Percentiles rank a stretch among this genome's conserved stretches.
phyloP scores from a whole-genome alignment of 2,329 filamentous ascomycete species.

The Diaporthe eres region DNA sequence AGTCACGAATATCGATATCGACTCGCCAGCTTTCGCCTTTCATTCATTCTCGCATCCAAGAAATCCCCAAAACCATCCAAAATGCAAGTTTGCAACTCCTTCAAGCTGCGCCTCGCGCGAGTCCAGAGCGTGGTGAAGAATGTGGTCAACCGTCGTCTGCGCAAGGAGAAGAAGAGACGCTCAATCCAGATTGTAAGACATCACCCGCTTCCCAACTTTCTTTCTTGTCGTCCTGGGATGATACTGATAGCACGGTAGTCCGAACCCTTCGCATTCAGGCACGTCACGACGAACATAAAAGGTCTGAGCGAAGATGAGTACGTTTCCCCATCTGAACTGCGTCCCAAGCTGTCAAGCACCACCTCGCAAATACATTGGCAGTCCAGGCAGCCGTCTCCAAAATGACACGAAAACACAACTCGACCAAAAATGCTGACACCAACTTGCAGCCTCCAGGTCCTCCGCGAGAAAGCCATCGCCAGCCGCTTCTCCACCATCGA shows the following conservation, averaged over 20 bases:
- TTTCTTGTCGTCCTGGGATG: not conserved
- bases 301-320: constrained; percentile 73
- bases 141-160: constrained; percentile 48
- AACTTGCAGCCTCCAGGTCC: constrained; percentile 58
- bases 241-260: constrained; percentile 59
- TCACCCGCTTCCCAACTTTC: not conserved
- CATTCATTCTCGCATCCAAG: not conserved
- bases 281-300: constrained; percentile 65
- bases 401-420: not conserved
- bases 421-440: not conserved
- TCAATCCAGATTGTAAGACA: constrained; percentile 62
- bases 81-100: constrained; percentile 56
- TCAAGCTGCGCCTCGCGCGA: constrained; percentile 60
- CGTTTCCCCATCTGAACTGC: constrained; percentile 47
- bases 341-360: not conserved
- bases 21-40: not conserved
- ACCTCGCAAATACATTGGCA: not conserved
- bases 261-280: constrained; percentile 71
- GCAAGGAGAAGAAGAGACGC: constrained; percentile 57
- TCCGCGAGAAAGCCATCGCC: constrained; percentile 67
- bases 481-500: constrained; percentile 63
- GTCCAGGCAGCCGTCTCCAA: not conserved
- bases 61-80: not conserved
- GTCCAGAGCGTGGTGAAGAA: constrained; percentile 56
- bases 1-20: not conserved